Evolutionary conservation across 2,329 filamentous ascomycete species (phyloP), one percentile per base, ranked within the genome.

Genomic region (Fusarium staphyleae): DNA sequence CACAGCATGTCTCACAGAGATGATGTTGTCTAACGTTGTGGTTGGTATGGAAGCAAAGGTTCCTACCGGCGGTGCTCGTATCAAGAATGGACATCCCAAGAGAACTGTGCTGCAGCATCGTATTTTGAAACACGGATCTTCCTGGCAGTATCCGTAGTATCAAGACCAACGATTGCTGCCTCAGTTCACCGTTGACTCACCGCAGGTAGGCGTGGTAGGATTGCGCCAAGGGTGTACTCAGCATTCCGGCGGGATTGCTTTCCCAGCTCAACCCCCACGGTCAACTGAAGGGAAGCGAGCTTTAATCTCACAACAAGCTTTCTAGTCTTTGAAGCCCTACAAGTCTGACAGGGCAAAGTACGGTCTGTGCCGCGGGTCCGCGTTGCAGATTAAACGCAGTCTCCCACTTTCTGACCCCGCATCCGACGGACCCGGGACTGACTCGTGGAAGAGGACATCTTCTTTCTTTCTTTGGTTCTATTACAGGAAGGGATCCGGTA

Each of bases 1-100:
- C 50, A 53, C 22, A 34, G 36, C 35, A 48, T 63, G 62, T 65
- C 62, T 63, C 62, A 63, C 56, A 40, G 48, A 58, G 41, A 53
- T 53, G 49, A 22, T 39, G 42, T 24, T 24, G 47, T 40, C 43
- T 33, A 30, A 45, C 47, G 39, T 33, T 42, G 40, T 48, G 42
- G 34, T 36, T 9, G 12, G 8, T 39, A 2, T 39, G 36, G 12
- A 39, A 15, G 32, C 43, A 24, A 32, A 36, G 43, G n/a, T n/a
- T n/a, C n/a, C n/a, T n/a, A n/a, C n/a, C n/a, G n/a, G n/a, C n/a
- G n/a, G n/a, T n/a, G n/a, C 19, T 46, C 32, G 33, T 36, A 19
- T 36, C 33, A 36, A 36, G 32, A 35, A 45, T 15, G 19, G 42
- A 22, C 6, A 22, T 22, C 35, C 30, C 16, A 33, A 16, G 30